Percentiles rank a stretch among this genome's conserved stretches.
These are phyloP conservation scores for Flammula alnicola DNA, from an alignment of 1,284 basidiomycete species.

Conservation along the genomic window DNA sequence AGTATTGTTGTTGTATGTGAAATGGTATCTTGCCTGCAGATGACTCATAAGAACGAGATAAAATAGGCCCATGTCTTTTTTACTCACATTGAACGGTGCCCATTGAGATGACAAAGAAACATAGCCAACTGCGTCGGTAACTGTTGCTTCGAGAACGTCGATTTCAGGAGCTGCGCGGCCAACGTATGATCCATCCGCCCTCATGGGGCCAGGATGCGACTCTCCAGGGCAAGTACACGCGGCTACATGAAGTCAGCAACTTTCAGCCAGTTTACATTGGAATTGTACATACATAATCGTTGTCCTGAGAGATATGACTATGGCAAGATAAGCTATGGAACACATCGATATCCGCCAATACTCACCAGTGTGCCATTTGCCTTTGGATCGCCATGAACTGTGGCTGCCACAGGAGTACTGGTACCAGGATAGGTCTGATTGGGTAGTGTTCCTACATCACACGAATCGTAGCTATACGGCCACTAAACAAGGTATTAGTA, in stretches of 20 bases:
- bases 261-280: background rate
- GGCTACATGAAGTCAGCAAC: conserved; percentile 36
- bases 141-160: conserved; percentile 78
- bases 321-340: background rate
- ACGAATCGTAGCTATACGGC: conserved; percentile 75
- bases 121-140: conserved; percentile 35
- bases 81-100: conserved; percentile 52
- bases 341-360: background rate
- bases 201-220: conserved; percentile 85
- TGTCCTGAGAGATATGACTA: conserved; percentile 83
- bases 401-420: conserved; percentile 50
- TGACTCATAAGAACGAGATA: background rate
- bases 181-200: conserved; percentile 62
- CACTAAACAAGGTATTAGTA: conserved; percentile 40
- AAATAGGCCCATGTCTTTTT: too few relatives aligned
- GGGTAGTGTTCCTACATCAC: conserved; percentile 84
- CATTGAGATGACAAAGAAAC: conserved; percentile 68
- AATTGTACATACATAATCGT: conserved; percentile 64
- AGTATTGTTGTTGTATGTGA: conserved; percentile 46
- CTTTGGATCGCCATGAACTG: conserved; percentile 43
- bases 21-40: conserved; percentile 49
- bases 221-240: conserved; percentile 82
- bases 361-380: conserved; percentile 43
- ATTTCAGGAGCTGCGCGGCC: conserved; percentile 89
- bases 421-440: conserved; percentile 75